Percentiles rank a stretch among this genome's conserved stretches.
Evolutionary conservation across 495 filamentous ascomycete genomes (phyloP).

Genomic region (Lasiosphaeria ovina): DNA sequence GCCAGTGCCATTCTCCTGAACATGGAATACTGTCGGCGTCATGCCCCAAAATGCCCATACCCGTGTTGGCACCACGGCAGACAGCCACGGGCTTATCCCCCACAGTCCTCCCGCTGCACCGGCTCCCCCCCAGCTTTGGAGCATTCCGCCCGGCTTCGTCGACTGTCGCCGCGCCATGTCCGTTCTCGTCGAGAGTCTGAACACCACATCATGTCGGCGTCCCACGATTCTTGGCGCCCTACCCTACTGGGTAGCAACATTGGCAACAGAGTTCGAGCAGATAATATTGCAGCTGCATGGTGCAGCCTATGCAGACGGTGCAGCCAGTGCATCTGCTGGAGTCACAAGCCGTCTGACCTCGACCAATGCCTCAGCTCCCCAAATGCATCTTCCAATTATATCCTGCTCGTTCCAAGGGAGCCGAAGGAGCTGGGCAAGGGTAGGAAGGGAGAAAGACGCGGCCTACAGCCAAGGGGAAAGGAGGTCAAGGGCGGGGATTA

Average conservation of each 20-base stretch:
- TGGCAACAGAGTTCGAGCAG: background rate
- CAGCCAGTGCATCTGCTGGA: background rate
- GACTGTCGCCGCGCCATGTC: background rate
- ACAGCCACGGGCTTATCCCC: background rate
- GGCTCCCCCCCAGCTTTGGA: background rate
- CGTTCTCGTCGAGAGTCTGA: background rate
- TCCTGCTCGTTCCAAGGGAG: background rate
- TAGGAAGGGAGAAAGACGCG: background rate
- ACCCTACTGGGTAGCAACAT: background rate
- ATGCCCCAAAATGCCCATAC: too few relatives aligned
- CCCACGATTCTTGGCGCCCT: background rate
- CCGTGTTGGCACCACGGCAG: too few relatives aligned
- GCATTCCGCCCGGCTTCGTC: background rate
- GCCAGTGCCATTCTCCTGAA: background rate
- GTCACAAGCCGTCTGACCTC: background rate
- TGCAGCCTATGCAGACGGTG: too few relatives aligned
- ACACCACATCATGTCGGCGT: constrained; percentile 1
- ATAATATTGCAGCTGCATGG: background rate
- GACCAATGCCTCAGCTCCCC: background rate
- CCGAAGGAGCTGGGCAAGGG: background rate
- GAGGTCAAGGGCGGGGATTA: too few relatives aligned
- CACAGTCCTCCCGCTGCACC: background rate
- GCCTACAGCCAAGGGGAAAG: too few relatives aligned
- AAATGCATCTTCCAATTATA: background rate
- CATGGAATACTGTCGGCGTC: background rate